Evolutionary conservation across 23 red algal genomes (phyloP).

Genomic region (Gracilaria gracilis): DNA sequence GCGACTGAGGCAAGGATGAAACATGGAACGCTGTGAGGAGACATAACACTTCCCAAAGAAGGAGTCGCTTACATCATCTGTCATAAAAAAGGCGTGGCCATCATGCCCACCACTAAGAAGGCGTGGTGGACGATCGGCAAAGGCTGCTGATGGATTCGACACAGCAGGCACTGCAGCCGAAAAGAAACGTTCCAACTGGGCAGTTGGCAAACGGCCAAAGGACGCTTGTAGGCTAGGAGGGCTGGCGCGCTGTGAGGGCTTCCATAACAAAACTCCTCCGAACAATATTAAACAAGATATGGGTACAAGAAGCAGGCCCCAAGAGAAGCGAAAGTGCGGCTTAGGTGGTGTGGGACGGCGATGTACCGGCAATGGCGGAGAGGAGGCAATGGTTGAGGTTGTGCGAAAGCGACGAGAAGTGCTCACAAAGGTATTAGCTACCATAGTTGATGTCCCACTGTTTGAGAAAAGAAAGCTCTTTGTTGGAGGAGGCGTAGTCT

Average conservation of each 20-base stretch:
- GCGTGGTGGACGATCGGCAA: slow-evolving; percentile 34
- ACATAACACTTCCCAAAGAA: slow-evolving; percentile 55
- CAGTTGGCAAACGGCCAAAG: not conserved
- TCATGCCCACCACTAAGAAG: not conserved
- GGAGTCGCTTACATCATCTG: slow-evolving; percentile 20
- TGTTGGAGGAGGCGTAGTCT: not conserved
- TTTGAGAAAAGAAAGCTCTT: not conserved
- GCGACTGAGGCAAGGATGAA: slow-evolving; percentile 50
- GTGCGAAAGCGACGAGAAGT: slow-evolving; percentile 13
- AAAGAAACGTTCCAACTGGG: slow-evolving; percentile 22
- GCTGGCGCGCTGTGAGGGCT: not conserved
- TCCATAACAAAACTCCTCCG: not conserved
- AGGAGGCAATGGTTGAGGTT: not conserved
- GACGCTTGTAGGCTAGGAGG: not conserved
- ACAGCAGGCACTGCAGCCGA: slow-evolving; percentile 11
- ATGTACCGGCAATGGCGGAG: not conserved
- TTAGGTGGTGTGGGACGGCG: not conserved
- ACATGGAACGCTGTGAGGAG: slow-evolving; percentile 14
- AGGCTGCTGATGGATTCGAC: slow-evolving; percentile 17
- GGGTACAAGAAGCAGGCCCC: not conserved
- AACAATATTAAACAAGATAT: slow-evolving; percentile 1
- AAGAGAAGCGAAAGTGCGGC: not conserved
- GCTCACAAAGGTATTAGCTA: not conserved
- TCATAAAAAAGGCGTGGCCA: slow-evolving; percentile 30
- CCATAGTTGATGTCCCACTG: not conserved